Conservation (phyloP, 495 filamentous ascomycete genomes). For the Apiosordaria backusii region DNA sequence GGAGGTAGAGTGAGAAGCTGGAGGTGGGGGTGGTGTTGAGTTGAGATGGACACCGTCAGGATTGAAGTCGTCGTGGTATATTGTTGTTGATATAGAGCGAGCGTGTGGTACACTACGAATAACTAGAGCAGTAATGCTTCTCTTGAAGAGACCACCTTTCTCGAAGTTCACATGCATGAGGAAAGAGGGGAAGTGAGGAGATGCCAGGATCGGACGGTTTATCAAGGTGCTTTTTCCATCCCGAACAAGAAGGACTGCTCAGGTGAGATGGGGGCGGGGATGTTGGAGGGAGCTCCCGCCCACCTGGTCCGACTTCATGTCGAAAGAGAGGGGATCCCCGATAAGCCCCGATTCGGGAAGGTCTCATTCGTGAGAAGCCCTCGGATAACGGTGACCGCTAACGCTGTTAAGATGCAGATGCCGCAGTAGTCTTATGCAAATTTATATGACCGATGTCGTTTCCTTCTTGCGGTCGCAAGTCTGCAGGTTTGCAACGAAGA, state of each 20-base stretch:
- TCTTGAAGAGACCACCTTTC: background rate
- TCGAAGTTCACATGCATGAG: background rate
- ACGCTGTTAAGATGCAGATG: background rate
- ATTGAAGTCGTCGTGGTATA: too few species aligned
- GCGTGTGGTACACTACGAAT: background rate
- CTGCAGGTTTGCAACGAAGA: background rate
- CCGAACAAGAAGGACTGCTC: conserved; percentile 4
- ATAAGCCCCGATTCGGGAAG: background rate
- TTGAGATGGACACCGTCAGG: too few species aligned
- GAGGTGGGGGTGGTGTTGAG: background rate
- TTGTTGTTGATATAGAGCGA: background rate
- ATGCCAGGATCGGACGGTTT: background rate
- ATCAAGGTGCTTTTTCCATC: background rate
- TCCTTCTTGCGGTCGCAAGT: background rate
- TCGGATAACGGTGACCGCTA: conserved; percentile 6
- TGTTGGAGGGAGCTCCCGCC: background rate
- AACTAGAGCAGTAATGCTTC: background rate
- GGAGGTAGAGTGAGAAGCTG: conserved; percentile 29
- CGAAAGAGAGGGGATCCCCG: background rate
- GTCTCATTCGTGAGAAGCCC: background rate
- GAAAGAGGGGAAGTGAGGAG: background rate
- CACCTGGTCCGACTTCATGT: background rate
- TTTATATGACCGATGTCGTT: conserved; percentile 1
- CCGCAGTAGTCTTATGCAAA: background rate
- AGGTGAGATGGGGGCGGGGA: background rate